Conservation (phyloP, 768 basidiomycete genomes). For the Tylopilus plumbeoviolaceoides region DNA sequence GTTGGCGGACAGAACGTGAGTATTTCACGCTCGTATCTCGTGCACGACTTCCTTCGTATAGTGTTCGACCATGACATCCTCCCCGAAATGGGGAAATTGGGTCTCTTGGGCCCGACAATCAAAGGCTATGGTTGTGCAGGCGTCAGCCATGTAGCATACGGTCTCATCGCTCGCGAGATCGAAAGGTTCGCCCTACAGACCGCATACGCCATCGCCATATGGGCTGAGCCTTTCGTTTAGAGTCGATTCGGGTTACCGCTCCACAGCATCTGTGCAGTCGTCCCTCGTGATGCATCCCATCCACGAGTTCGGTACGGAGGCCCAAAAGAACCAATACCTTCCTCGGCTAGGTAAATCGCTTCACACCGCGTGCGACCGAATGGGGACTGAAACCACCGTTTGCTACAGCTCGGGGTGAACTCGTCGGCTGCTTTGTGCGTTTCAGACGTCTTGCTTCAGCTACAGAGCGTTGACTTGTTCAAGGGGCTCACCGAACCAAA, state of each 20-base stretch:
- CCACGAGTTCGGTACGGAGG: constrained; percentile 81
- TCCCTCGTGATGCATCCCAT: constrained; percentile 97
- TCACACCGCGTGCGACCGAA: background rate
- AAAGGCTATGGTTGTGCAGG: constrained; percentile 93
- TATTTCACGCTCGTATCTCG: background rate
- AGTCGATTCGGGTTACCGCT: constrained; percentile 95
- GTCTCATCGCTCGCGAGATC: constrained; percentile 89
- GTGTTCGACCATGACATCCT: constrained; percentile 77
- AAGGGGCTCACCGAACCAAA: constrained; percentile 96
- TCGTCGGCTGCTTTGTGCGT: constrained; percentile 90
- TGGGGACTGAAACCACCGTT: constrained; percentile 5
- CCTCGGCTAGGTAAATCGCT: constrained; percentile 64
- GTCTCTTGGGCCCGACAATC: constrained; percentile 89
- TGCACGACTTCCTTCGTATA: constrained; percentile 24
- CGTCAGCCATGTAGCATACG: constrained; percentile 87
- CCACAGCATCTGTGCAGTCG: constrained; percentile 91
- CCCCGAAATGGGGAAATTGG: constrained; percentile 89
- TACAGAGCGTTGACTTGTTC: background rate
- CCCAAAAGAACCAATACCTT: constrained; percentile 88
- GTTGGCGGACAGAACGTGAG: constrained; percentile 83
- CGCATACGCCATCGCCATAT: background rate
- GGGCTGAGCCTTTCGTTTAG: constrained; percentile 38
- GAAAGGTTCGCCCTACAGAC: constrained; percentile 55
- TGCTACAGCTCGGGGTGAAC: constrained; percentile 68
- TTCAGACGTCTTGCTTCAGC: constrained; percentile 1